A percentile compares a stretch with the other conserved stretches of the same genome.
These are phyloP conservation scores for Thielaviopsis ethacetica DNA, from an alignment of 2,329 filamentous ascomycete species.

Conservation along the genomic window DNA sequence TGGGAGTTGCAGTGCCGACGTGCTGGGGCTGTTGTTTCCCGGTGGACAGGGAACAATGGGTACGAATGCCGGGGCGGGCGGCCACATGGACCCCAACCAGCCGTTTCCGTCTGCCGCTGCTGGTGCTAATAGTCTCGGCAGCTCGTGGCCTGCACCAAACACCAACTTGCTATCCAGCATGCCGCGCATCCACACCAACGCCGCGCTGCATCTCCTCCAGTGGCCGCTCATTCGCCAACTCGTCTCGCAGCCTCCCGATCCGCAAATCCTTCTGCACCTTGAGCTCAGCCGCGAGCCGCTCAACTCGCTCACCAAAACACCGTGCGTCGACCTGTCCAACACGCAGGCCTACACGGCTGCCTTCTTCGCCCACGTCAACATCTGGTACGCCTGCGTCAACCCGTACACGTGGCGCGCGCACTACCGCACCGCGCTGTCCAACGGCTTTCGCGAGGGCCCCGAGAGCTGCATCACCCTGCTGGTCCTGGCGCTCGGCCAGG, in stretches of 20 bases:
- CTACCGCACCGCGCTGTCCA: slow-evolving; percentile 58
- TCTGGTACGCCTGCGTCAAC: slow-evolving; percentile 77
- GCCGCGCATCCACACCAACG: slow-evolving; percentile 72
- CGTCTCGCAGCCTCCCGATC: slow-evolving; percentile 61
- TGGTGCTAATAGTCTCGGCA: no score
- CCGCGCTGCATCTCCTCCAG: slow-evolving; percentile 60
- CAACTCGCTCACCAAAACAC: slow-evolving; percentile 45
- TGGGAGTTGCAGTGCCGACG: no score
- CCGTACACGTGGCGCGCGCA: slow-evolving; percentile 65
- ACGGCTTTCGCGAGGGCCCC: slow-evolving; percentile 60
- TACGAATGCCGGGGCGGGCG: no score
- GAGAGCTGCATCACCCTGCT: slow-evolving; percentile 72
- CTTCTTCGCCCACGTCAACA: slow-evolving; percentile 66
- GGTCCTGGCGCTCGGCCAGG: slow-evolving; percentile 61
- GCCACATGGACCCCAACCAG: no score
- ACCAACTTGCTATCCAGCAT: slow-evolving; percentile 20
- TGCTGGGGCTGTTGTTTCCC: no score
- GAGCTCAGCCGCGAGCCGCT: slow-evolving; percentile 70
- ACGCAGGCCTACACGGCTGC: slow-evolving; percentile 60
- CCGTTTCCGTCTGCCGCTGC: no score
- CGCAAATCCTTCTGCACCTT: slow-evolving; percentile 64
- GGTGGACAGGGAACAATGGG: no score
- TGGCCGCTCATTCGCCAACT: slow-evolving; percentile 69
- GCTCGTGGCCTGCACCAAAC: no score
- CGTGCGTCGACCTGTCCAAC: slow-evolving; percentile 56